Percentiles rank a stretch among this genome's conserved stretches.
These are phyloP conservation scores for Diplodia scrobiculata DNA, from an alignment of 2,329 filamentous ascomycete genomes.

Conservation along the genomic window DNA sequence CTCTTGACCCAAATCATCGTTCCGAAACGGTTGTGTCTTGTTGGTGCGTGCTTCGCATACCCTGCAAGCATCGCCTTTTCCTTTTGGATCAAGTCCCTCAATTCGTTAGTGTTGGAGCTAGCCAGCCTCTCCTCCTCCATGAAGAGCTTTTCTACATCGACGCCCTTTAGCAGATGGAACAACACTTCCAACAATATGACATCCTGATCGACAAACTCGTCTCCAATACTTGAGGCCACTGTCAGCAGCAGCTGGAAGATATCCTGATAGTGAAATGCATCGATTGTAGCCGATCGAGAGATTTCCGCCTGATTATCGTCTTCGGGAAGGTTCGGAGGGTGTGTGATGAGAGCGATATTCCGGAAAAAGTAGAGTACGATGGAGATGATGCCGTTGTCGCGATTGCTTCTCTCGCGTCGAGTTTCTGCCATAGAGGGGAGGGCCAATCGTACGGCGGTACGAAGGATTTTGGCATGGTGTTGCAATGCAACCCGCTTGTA, in stretches of 20 bases:
- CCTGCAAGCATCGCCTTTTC: slow-evolving; percentile 81
- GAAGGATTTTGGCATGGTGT: slow-evolving; percentile 76
- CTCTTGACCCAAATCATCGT: slow-evolving; percentile 97
- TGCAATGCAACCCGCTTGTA: slow-evolving; percentile 91
- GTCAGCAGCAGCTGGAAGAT: slow-evolving; percentile 84
- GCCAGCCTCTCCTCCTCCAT: slow-evolving; percentile 74
- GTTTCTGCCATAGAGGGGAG: slow-evolving; percentile 82
- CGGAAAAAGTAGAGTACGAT: slow-evolving; percentile 85
- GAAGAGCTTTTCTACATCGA: slow-evolving; percentile 82
- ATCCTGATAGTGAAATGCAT: slow-evolving; percentile 87
- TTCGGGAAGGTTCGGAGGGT: slow-evolving; percentile 69
- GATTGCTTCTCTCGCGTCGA: slow-evolving; percentile 70
- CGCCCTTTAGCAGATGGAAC: slow-evolving; percentile 88
- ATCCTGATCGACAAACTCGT: slow-evolving; percentile 89
- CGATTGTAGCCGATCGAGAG: slow-evolving; percentile 82
- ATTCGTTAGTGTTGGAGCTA: slow-evolving; percentile 69
- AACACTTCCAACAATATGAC: slow-evolving; percentile 86
- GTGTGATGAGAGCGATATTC: slow-evolving; percentile 82
- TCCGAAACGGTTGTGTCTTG: slow-evolving; percentile 89
- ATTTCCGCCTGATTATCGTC: slow-evolving; percentile 90
- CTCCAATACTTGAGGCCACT: slow-evolving; percentile 86
- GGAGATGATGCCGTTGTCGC: slow-evolving; percentile 91
- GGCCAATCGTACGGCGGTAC: slow-evolving; percentile 76
- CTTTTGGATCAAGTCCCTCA: slow-evolving; percentile 73
- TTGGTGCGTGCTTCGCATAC: slow-evolving; percentile 75